Evolutionary conservation across 768 basidiomycete species (phyloP).

Genomic region (Naganishia randhawae): DNA sequence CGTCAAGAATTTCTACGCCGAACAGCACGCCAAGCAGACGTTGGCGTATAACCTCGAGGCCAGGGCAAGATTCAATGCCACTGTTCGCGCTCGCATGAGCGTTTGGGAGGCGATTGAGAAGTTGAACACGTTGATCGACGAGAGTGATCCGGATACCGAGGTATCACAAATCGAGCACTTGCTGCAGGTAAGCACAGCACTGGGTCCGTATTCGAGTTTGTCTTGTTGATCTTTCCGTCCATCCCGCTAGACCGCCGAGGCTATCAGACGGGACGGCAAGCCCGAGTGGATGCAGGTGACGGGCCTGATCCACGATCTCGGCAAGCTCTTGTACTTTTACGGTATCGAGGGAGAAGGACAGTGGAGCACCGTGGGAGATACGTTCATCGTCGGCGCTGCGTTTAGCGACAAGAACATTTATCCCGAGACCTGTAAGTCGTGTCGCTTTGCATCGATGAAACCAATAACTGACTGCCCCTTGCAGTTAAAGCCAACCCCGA

Average conservation of each 20-base stretch:
- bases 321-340: slow-evolving; percentile 78
- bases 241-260: slow-evolving; percentile 42
- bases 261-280: slow-evolving; percentile 49
- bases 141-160: slow-evolving; percentile 71
- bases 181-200: slow-evolving; percentile 56
- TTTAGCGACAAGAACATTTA: slow-evolving; percentile 62
- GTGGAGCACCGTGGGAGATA: slow-evolving; percentile 90
- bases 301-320: slow-evolving; percentile 84
- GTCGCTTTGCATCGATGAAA: neutral
- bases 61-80: slow-evolving; percentile 68
- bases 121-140: slow-evolving; percentile 80
- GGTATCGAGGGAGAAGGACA: no score
- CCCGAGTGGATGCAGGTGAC: slow-evolving; percentile 57
- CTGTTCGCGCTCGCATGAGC: slow-evolving; percentile 68
- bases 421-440: slow-evolving; percentile 42
- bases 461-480: neutral
- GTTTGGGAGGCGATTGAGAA: slow-evolving; percentile 53
- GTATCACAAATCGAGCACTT: slow-evolving; percentile 80
- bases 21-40: slow-evolving; percentile 65
- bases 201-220: neutral
- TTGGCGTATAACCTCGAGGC: slow-evolving; percentile 72
- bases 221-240: neutral
- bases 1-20: slow-evolving; percentile 52
- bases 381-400: slow-evolving; percentile 77
- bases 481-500: slow-evolving; percentile 47